phyloP scores from a whole-genome alignment of 148 eudicot genomes.

The Chenopodium berlandieri region DNA sequence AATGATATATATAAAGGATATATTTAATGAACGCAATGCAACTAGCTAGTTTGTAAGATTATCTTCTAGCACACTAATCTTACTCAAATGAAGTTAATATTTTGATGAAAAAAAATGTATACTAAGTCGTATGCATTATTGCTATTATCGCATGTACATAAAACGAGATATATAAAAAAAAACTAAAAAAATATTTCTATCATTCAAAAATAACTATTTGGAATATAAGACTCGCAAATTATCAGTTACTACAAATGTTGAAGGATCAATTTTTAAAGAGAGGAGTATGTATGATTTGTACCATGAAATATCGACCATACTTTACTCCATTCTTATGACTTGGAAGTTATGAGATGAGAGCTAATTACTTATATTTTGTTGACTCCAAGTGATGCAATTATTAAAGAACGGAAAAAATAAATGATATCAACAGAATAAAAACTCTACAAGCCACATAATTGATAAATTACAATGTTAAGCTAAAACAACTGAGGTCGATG shows the following conservation, averaged over 20 bases:
- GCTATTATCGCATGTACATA: background rate
- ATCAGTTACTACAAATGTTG: background rate
- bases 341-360: too few relatives aligned
- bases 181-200: background rate
- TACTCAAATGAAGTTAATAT: background rate
- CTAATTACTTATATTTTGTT: too few relatives aligned
- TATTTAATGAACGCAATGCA: background rate
- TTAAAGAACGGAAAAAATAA: too few relatives aligned
- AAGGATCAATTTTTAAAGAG: too few relatives aligned
- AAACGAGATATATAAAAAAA: background rate
- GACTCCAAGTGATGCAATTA: too few relatives aligned
- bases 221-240: background rate
- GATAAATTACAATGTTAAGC: too few relatives aligned
- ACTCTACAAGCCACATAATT: background rate
- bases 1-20: background rate
- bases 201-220: background rate
- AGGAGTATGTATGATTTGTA: background rate
- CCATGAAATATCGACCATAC: background rate
- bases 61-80: background rate
- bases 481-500: too few relatives aligned
- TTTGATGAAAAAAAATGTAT: too few relatives aligned
- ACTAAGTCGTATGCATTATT: background rate
- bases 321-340: too few relatives aligned
- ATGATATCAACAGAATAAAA: background rate
- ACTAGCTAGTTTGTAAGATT: background rate